Evolutionary conservation across 140 eudicot genomes (phyloP), one percentile per base, ranked within the genome.

Genomic region (Oenanthe javanica): DNA sequence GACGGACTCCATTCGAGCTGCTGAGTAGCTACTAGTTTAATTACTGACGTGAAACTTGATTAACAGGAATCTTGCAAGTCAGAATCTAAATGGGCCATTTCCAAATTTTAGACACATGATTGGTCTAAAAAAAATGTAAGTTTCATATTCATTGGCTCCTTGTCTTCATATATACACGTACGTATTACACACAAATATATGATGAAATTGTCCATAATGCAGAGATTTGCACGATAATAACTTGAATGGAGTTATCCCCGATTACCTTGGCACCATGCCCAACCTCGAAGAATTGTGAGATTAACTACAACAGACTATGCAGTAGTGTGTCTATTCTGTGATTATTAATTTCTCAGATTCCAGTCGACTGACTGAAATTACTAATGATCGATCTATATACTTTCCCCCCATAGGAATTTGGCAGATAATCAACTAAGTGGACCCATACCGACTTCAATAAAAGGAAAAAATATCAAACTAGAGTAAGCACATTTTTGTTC

Each of bases 191-290:
- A 71, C 23, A 4, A 11, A 25, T 13, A 79, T 27, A 42, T 59
- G 51, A 31, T 49, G 9, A 23, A 23, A 70, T 14, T 23, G 43
- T 31, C 52, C 51, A 47, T 8, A 63, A 75, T 75, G 77, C 83
- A 91, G 94, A 36, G 89, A 91, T 81, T 46, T 89, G 86, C 89
- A 84, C 57, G 88, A 91, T 71, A 91, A 91, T 84, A 89, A 82
- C 79, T 79, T 90, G 57, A 31, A 31, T 31, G 96, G 96, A 50
- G 73, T 11, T 14, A 31, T 67, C 45, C 73, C 21, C 3, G 73
- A 67, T 67, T 67, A 27, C 75, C 83, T 3, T 67, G 73, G 73
- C 18, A 31, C 46, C 82, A 90, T 83, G 83, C 79, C 69, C 86
- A 59, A 79, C 90, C 48, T 16, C 3, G 27, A 63, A 11, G 47